Evolutionary conservation across 2,329 filamentous ascomycete species (phyloP).

Genomic region (Penicillium sp.): DNA sequence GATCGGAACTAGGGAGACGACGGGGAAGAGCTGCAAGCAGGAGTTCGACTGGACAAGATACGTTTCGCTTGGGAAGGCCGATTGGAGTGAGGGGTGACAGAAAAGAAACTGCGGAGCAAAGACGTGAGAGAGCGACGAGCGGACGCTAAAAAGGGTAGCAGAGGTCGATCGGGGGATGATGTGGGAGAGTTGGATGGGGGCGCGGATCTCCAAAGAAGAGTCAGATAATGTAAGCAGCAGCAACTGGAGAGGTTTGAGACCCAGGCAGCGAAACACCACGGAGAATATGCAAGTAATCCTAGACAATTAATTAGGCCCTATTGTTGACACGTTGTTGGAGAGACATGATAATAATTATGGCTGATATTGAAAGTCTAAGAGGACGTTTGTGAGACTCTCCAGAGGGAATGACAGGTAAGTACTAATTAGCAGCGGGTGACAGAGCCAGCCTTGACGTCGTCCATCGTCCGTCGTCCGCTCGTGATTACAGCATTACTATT

Average conservation of each 20-base stretch:
- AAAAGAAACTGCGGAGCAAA: slow-evolving; percentile 31
- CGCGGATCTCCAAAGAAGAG: slow-evolving; percentile 26
- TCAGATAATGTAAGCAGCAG: slow-evolving; percentile 30
- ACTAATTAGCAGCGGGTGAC: slow-evolving; percentile 7
- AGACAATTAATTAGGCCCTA: slow-evolving; percentile 14
- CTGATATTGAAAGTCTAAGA: not conserved
- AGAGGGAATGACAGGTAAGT: slow-evolving; percentile 4
- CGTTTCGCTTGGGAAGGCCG: slow-evolving; percentile 16
- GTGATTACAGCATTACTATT: slow-evolving; percentile 13
- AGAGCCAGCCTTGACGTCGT: slow-evolving; percentile 13
- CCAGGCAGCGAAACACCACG: slow-evolving; percentile 11
- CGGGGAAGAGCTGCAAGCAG: slow-evolving; percentile 14
- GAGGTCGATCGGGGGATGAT: slow-evolving; percentile 32
- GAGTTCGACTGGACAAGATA: slow-evolving; percentile 15
- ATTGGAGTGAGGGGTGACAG: slow-evolving; percentile 30
- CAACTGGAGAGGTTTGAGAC: slow-evolving; percentile 11
- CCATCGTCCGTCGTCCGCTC: not conserved
- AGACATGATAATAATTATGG: slow-evolving; percentile 6
- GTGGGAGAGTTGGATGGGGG: slow-evolving; percentile 29
- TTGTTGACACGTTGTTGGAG: slow-evolving; percentile 10
- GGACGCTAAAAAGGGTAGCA: slow-evolving; percentile 32
- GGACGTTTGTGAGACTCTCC: not conserved
- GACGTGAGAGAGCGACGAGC: slow-evolving; percentile 31
- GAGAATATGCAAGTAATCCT: slow-evolving; percentile 20
- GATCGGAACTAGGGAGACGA: slow-evolving; percentile 24